Conservation (phyloP, 257 asterid genomes). For the Handroanthus guayacan region DNA sequence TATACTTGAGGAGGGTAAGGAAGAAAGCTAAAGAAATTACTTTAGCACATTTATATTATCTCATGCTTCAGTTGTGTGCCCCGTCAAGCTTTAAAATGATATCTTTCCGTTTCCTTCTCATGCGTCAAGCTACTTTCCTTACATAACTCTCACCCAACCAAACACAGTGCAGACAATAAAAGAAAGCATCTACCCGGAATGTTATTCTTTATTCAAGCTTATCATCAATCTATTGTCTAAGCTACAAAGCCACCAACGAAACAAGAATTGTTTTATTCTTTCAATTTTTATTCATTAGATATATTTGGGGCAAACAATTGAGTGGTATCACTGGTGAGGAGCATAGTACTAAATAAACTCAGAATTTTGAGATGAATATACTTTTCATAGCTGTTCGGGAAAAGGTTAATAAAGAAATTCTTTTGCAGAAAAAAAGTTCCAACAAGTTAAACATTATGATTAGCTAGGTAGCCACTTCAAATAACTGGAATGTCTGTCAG, state of each 20-base stretch:
- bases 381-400: not conserved
- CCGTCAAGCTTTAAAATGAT: not conserved
- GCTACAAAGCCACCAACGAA: not conserved
- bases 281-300: not conserved
- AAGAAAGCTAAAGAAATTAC: not conserved
- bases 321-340: not conserved
- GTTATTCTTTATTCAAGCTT: not conserved
- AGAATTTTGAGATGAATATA: not conserved
- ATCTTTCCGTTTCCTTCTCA: not conserved
- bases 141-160: not conserved
- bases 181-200: not conserved
- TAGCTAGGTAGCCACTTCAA: not conserved
- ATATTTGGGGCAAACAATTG: not conserved
- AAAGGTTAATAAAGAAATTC: constrained; percentile 1
- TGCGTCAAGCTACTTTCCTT: not conserved
- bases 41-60: not conserved
- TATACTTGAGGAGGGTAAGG: not conserved
- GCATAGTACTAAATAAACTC: not conserved
- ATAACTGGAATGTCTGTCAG: not conserved
- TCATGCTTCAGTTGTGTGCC: not conserved
- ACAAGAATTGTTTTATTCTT: not conserved
- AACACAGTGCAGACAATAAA: not conserved
- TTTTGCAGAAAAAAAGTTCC: not conserved
- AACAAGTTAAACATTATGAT: not conserved
- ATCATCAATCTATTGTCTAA: not conserved